Conservation (phyloP, 2,329 filamentous ascomycete species). For the Claviceps africana region DNA sequence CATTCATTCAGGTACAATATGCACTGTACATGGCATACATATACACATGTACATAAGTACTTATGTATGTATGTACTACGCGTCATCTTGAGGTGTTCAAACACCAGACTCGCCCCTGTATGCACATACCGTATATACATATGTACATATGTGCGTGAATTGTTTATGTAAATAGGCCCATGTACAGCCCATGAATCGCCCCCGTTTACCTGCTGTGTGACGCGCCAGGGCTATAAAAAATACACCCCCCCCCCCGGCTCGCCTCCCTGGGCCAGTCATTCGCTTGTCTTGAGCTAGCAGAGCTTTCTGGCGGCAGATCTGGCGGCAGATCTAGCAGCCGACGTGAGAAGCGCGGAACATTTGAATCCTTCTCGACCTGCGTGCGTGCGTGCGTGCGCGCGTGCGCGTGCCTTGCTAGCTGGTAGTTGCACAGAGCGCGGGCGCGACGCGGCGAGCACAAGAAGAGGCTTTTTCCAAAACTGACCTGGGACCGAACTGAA, state of each 20-base stretch:
- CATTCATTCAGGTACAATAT: too few species aligned
- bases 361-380: background rate
- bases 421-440: background rate
- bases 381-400: background rate
- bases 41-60: too few species aligned
- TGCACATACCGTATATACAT: background rate
- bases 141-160: too few species aligned
- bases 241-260: background rate
- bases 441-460: background rate
- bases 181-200: too few species aligned
- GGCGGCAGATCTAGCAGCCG: background rate
- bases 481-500: background rate
- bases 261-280: background rate
- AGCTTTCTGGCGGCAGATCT: background rate
- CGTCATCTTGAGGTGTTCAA: too few species aligned
- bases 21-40: too few species aligned
- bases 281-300: background rate
- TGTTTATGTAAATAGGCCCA: too few species aligned
- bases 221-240: background rate
- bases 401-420: background rate
- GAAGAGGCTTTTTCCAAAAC: background rate
- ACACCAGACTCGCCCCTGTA: too few species aligned
- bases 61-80: background rate
- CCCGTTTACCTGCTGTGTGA: too few species aligned
- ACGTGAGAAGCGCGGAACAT: background rate